phyloP scores from a whole-genome alignment of 257 asterid genomes.

The Jaltomata sinuosa region DNA sequence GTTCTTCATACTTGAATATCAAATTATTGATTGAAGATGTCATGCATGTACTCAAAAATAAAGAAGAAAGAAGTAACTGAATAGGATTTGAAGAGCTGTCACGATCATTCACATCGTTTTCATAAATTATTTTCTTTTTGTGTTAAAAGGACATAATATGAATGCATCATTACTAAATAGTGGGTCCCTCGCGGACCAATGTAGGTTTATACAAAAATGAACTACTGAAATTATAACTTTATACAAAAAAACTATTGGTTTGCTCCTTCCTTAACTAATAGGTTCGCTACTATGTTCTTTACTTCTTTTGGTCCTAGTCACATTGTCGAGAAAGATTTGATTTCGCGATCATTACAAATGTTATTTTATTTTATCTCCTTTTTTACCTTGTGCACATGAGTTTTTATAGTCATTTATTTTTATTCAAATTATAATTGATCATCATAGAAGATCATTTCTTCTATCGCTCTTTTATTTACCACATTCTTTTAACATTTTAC shows the following conservation, averaged over 20 bases:
- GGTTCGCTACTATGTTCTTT: too few species aligned
- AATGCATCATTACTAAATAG: not conserved
- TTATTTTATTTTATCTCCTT: not conserved
- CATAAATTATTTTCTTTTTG: not conserved
- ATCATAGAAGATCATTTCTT: too few species aligned
- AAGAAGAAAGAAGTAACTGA: not conserved
- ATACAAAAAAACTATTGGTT: too few species aligned
- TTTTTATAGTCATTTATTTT: too few species aligned
- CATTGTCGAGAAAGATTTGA: not conserved
- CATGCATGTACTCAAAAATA: not conserved
- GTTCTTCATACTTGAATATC: constrained; percentile 16
- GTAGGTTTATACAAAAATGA: not conserved
- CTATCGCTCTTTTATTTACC: too few species aligned
- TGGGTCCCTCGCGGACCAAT: not conserved
- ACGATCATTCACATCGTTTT: not conserved
- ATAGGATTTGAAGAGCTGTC: not conserved
- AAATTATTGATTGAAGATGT: constrained; percentile 15
- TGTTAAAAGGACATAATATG: not conserved
- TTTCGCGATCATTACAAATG: not conserved
- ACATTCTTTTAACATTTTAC: too few species aligned
- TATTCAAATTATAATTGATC: too few species aligned
- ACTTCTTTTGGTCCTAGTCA: not conserved
- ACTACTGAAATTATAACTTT: too few species aligned
- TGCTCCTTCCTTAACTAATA: too few species aligned
- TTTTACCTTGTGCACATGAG: too few species aligned